Percentiles rank a stretch among this genome's conserved stretches.
Conservation (phyloP, 495 filamentous ascomycete genomes). For the Penicillium macrosclerotiorum region DNA sequence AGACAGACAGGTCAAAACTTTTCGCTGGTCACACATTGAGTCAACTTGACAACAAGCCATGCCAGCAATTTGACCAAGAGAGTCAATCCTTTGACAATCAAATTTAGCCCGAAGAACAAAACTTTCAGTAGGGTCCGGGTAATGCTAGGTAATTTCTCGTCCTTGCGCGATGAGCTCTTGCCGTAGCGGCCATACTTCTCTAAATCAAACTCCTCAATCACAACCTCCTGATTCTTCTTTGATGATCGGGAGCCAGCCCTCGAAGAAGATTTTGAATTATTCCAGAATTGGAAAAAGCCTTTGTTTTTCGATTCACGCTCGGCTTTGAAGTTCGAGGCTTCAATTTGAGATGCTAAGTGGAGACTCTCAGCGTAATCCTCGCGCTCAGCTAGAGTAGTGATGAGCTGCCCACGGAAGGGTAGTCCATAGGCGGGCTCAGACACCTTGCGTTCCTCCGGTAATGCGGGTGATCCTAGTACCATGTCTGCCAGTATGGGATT, state of each 20-base stretch:
- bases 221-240: conserved; percentile 26
- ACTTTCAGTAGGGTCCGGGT: conserved; percentile 32
- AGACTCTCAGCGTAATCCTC: conserved; percentile 37
- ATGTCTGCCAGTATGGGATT: conserved; percentile 38
- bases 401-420: conserved; percentile 30
- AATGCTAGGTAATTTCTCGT: conserved; percentile 38
- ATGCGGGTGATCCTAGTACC: conserved; percentile 22
- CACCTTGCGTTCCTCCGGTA: neutral
- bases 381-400: conserved; percentile 42
- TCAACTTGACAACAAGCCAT: conserved; percentile 39
- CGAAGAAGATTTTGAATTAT: neutral
- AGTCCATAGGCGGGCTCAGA: neutral
- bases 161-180: conserved; percentile 31
- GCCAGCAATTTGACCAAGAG: conserved; percentile 37
- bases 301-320: conserved; percentile 8
- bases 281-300: conserved; percentile 26
- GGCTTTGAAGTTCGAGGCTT: conserved; percentile 14
- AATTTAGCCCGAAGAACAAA: conserved; percentile 39
- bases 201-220: conserved; percentile 46
- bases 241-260: conserved; percentile 1
- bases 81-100: conserved; percentile 36
- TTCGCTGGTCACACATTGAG: conserved; percentile 40
- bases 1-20: conserved; percentile 38
- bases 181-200: conserved; percentile 45
- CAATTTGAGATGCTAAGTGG: conserved; percentile 33